These are phyloP conservation scores for Triangularia setosa DNA, from an alignment of 2,329 filamentous ascomycete genomes.

Conservation along the genomic window DNA sequence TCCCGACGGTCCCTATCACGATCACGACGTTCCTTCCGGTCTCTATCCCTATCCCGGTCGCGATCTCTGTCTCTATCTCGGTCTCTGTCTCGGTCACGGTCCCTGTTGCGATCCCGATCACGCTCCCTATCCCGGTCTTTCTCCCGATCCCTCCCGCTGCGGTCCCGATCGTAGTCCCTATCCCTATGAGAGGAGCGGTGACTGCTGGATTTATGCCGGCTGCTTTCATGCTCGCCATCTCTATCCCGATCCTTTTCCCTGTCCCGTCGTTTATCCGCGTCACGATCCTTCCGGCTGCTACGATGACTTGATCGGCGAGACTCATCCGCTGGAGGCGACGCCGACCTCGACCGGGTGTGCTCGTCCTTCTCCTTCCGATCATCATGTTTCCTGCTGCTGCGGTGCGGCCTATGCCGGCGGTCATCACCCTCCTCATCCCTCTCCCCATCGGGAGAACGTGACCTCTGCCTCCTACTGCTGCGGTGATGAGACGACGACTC, in stretches of 20 bases:
- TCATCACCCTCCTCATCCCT: conserved; percentile 45
- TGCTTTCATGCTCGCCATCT: conserved; percentile 37
- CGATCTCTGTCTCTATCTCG: conserved; percentile 35
- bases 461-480: conserved; percentile 53
- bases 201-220: conserved; percentile 16
- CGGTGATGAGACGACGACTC: conserved; percentile 39
- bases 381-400: conserved; percentile 38
- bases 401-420: conserved; percentile 49
- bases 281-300: conserved; percentile 47
- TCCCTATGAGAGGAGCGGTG: conserved; percentile 21
- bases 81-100: conserved; percentile 34
- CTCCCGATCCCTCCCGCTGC: conserved; percentile 37
- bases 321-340: conserved; percentile 54
- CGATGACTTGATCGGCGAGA: conserved; percentile 55
- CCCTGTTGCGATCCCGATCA: conserved; percentile 42
- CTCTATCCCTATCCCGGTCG: conserved; percentile 42
- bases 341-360: conserved; percentile 58
- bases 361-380: conserved; percentile 36
- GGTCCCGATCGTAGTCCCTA: conserved; percentile 29
- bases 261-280: conserved; percentile 38
- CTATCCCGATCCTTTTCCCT: conserved; percentile 40
- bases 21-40: conserved; percentile 35
- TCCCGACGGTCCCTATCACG: conserved; percentile 40
- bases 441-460: conserved; percentile 39
- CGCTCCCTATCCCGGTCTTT: conserved; percentile 32